Evolutionary conservation across 2,329 filamentous ascomycete genomes (phyloP).

Genomic region (Nothophaeocryptopus gaeumannii): DNA sequence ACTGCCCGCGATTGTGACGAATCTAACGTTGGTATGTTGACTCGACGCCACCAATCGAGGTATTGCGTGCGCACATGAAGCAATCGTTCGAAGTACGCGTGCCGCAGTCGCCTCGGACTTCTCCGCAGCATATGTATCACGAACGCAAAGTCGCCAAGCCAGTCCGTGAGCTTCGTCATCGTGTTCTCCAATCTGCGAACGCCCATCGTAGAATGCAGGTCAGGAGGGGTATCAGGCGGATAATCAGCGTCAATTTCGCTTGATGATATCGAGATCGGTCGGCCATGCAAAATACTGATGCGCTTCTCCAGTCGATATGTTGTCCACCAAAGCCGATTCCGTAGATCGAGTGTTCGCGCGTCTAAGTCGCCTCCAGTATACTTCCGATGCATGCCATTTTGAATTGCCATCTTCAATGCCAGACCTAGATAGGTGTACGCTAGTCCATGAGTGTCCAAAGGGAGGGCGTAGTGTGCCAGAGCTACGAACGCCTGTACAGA

Average conservation of each 20-base stretch:
- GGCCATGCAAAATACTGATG: slow-evolving; percentile 56
- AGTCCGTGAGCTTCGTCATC: slow-evolving; percentile 17
- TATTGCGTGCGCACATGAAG: slow-evolving; percentile 15
- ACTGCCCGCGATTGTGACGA: slow-evolving; percentile 8
- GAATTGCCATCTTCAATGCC: slow-evolving; percentile 56
- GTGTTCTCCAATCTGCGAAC: slow-evolving; percentile 13
- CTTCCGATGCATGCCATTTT: slow-evolving; percentile 59
- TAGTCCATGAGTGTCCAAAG: slow-evolving; percentile 55
- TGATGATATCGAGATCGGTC: slow-evolving; percentile 54
- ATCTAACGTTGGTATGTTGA: slow-evolving; percentile 3
- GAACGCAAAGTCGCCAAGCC: slow-evolving; percentile 17
- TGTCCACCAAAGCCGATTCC: slow-evolving; percentile 21
- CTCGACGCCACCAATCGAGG: slow-evolving; percentile 13
- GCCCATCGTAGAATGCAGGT: neutral
- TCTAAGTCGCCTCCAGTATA: slow-evolving; percentile 42
- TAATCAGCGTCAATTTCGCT: slow-evolving; percentile 55
- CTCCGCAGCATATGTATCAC: slow-evolving; percentile 16
- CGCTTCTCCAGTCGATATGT: slow-evolving; percentile 51
- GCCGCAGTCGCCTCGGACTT: slow-evolving; percentile 11
- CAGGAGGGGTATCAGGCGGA: slow-evolving; percentile 36
- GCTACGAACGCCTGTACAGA: slow-evolving; percentile 57
- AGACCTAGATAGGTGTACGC: slow-evolving; percentile 58
- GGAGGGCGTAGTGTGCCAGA: slow-evolving; percentile 56
- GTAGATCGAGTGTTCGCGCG: slow-evolving; percentile 40
- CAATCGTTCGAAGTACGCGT: slow-evolving; percentile 16